A percentile compares a stretch with the other conserved stretches of the same genome.
Evolutionary conservation across 768 basidiomycete genomes (phyloP).

Genomic region (Mycena polygramma): DNA sequence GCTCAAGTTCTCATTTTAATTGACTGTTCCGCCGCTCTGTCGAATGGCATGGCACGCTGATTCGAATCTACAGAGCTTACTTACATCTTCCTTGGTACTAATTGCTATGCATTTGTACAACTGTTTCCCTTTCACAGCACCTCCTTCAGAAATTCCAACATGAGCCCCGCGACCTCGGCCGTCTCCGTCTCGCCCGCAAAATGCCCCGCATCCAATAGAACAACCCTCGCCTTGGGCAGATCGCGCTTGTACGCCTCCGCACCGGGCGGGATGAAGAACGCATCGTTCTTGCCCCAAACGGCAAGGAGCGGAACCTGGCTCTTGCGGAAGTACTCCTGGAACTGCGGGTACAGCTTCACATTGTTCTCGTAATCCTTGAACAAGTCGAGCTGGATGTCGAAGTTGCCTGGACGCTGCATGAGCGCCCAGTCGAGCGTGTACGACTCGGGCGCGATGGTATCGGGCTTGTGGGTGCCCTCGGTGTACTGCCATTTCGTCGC

Average conservation of each 20-base stretch:
- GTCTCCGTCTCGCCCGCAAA: conserved; percentile 60
- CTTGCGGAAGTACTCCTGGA: conserved; percentile 58
- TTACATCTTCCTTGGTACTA: no score
- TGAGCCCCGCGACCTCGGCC: conserved; percentile 49
- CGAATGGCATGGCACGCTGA: background rate
- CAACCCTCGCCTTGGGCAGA: conserved; percentile 51
- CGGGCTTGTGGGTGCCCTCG: conserved; percentile 52
- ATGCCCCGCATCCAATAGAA: conserved; percentile 59
- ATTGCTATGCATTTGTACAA: background rate
- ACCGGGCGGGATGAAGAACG: conserved; percentile 57
- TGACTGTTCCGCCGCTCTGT: no score
- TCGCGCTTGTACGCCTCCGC: conserved; percentile 60
- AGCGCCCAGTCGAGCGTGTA: conserved; percentile 59
- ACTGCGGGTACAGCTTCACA: conserved; percentile 56
- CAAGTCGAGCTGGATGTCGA: conserved; percentile 59
- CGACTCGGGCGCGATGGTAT: conserved; percentile 51
- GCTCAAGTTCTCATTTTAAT: background rate
- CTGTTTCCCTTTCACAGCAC: conserved; percentile 7
- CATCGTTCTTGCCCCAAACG: conserved; percentile 63
- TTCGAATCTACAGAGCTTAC: background rate
- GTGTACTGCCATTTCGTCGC: conserved; percentile 55
- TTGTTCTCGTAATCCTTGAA: conserved; percentile 57
- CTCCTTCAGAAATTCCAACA: conserved; percentile 47
- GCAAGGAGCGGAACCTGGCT: conserved; percentile 57
- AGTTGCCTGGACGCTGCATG: conserved; percentile 53